Conservation (phyloP, 2,329 filamentous ascomycete genomes). For the Trichophyton verrucosum region DNA sequence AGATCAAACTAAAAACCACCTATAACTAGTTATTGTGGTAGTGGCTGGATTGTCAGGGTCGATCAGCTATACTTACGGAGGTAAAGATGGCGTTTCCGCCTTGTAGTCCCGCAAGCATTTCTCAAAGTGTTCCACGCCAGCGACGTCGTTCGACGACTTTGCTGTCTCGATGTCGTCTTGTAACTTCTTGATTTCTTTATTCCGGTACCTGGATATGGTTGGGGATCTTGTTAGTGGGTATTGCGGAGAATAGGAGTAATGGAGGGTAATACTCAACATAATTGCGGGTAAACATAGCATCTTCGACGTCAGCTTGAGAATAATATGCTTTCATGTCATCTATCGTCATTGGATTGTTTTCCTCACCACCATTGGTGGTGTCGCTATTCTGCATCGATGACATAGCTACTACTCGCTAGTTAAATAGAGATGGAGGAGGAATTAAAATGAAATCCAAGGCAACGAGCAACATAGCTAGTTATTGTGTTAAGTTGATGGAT, state of each 20-base stretch:
- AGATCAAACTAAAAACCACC: background rate
- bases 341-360: background rate
- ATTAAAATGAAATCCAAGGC: no score
- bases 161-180: background rate
- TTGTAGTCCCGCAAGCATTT: background rate
- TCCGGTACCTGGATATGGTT: background rate
- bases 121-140: background rate
- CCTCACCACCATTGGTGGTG: background rate
- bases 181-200: background rate
- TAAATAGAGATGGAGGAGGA: no score
- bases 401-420: no score
- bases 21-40: background rate
- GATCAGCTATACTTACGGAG: background rate
- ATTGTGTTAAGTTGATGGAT: no score
- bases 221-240: background rate
- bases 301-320: background rate
- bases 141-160: background rate
- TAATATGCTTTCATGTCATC: background rate
- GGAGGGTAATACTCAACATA: background rate
- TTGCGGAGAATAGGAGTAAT: background rate
- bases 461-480: no score
- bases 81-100: background rate
- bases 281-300: background rate
- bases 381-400: background rate
- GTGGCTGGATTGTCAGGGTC: no score